Evolutionary conservation across 2,329 filamentous ascomycete species (phyloP), one percentile per base, ranked within the genome.

Genomic region (Alternaria gaisen): DNA sequence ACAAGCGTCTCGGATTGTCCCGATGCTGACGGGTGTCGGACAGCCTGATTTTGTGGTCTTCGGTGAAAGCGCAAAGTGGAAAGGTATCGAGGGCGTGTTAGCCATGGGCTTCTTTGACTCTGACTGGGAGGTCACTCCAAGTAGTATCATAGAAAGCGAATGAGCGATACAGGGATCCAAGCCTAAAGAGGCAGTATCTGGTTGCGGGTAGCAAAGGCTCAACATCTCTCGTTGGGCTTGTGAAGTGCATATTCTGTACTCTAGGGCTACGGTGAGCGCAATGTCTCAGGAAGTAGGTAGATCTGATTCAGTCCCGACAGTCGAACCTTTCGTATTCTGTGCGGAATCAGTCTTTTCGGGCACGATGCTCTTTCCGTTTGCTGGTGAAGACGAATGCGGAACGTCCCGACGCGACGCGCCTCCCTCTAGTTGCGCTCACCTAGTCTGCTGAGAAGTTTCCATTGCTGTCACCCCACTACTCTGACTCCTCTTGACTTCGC

Each of bases 1-100:
- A 32, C 80, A 83, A 56, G 86, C 85, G 41, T 81, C 83, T 5
- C 80, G 85, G 30, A 74, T 88, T 38, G 78, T 87, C 24, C 86
- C 86, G 0, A 83, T 84, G 65, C 72, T 87, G 53, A 85, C 86
- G 18, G 86, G 86, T 9, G 83, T 82, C 50, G 85, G 86, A 0
- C 84, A 86, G 65, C 86, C 86, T 12, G 85, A 88, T 65, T 87
- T 87, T 66, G 77, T 88, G 5, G 71, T 88, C 2, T 66, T 85
- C 28, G 79, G 82, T 43, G 68, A 76, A 53, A 78, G 73, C 24
- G 82, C 82, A 70, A 77, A 79, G 58, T 85, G 82, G 82, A 82
- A 81, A 64, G 86, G 85, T 1, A 73, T 83, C 44, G 84, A 81
- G 43, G 85, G 85, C 5, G 79, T 81, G 5, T 70, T 85, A 57